These are phyloP conservation scores for Verticillium zaregamsianum DNA, from an alignment of 2,329 filamentous ascomycete genomes.

Conservation along the genomic window DNA sequence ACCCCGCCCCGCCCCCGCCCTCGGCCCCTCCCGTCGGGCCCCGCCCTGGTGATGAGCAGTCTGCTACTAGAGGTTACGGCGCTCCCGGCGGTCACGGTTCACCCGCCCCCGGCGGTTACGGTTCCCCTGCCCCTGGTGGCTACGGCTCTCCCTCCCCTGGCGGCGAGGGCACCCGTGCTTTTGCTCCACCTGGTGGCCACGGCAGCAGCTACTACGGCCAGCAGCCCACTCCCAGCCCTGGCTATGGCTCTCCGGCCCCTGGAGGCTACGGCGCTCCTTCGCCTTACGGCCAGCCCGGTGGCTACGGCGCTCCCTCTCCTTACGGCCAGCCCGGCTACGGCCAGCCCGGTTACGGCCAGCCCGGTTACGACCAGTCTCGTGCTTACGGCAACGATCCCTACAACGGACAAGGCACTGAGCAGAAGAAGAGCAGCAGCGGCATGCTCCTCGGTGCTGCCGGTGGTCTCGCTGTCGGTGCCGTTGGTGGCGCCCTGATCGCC, in stretches of 20 bases:
- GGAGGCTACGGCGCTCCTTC: slow-evolving; percentile 6
- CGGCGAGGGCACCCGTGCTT: slow-evolving; percentile 10
- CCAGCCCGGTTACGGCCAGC: not conserved
- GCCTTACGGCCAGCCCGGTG: slow-evolving; percentile 5
- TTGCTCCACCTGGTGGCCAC: slow-evolving; percentile 5
- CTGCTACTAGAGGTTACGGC: slow-evolving; percentile 6
- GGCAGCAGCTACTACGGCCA: slow-evolving; percentile 14
- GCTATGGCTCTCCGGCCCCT: slow-evolving; percentile 11
- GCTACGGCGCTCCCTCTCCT: slow-evolving; percentile 6
- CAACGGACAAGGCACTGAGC: slow-evolving; percentile 19
- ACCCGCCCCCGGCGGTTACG: slow-evolving; percentile 1
- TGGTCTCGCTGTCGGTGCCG: slow-evolving; percentile 52
- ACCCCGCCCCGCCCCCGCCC: slow-evolving; percentile 35
- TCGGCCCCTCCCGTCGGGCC: slow-evolving; percentile 9
- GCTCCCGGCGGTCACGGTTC: slow-evolving; percentile 7
- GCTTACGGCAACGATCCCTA: slow-evolving; percentile 13
- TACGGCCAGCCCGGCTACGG: slow-evolving; percentile 3
- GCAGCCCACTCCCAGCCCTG: not conserved
- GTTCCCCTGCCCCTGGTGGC: no score
- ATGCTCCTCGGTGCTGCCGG: slow-evolving; percentile 55
- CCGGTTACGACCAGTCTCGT: slow-evolving; percentile 5
- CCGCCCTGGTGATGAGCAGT: not conserved
- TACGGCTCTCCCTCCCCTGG: slow-evolving; percentile 8
- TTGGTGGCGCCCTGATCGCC: slow-evolving; percentile 54
- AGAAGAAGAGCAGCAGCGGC: slow-evolving; percentile 44